Base-by-base conservation (phyloP, 2,329 filamentous ascomycete species). In the Arthrobotrys megalospora region DNA sequence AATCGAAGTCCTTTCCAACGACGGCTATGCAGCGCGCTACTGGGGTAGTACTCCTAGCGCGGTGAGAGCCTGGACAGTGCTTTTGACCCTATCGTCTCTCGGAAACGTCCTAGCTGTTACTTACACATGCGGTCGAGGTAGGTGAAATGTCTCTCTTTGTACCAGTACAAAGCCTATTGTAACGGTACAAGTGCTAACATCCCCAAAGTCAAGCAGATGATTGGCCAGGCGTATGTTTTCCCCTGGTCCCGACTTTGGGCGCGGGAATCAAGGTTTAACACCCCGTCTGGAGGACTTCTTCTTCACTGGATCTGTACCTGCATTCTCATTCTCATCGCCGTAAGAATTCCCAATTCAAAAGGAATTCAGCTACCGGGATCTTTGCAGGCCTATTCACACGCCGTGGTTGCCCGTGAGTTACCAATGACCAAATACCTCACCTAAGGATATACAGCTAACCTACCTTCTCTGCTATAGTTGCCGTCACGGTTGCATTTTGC, bases 241-340 rank as follows among this genome's bases (percentile, higher is more conserved):
- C 84, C 84, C 3, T 84, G 82, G 69, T 83, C 84, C 2, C 81
- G 82, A 14, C 81, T 84, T 52, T 84, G 83, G 82, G 82, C 83
- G 19, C 83, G 82, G 72, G 83, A 84, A 75, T 84, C 83, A 81
- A 83, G 83, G 41, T 81, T 82, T 64, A 83, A 83, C 50, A 83
- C 83, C 0, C 83, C 83, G 0, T 81, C 82, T 5, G 83, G 83
- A 6, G 83, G 83, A 14, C 83, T 84, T 47, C 80, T 84, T 16
- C 80, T 84, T 24, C 83, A 84, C 67, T 84, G 83, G 83, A 81
- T 84, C 66, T 81, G 83, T 52, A 83, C 82, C 2, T 79, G 80
- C 3, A 80, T 82, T 7, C 76, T 84, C 24, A 84, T 84, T 6
- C 48, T 75, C 19, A 63, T 75, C 16, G 28, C 52, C 14, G 70